These are phyloP conservation scores for Syncephalastrum monosporum DNA, from an alignment of 371 early-diverging fungal genomes.

Conservation along the genomic window DNA sequence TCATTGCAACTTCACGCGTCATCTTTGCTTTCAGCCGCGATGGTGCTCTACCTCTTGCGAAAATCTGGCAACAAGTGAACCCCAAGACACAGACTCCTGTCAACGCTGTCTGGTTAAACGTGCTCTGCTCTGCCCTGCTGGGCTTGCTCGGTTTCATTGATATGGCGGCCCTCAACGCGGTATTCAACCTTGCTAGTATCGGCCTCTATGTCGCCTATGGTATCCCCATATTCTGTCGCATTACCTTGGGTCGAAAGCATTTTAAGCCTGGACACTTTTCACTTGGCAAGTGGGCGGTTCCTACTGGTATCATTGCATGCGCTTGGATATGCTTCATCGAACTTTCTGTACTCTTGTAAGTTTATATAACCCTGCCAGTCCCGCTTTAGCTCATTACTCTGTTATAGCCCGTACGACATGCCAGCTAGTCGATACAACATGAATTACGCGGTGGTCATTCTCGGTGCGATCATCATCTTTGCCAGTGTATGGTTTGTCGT, in stretches of 20 bases:
- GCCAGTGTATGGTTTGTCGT: constrained; percentile 18
- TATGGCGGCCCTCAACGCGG: constrained; percentile 53
- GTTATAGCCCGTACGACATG: constrained; percentile 37
- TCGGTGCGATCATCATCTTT: constrained; percentile 23
- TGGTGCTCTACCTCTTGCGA: constrained; percentile 1
- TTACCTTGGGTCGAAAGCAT: constrained; percentile 17
- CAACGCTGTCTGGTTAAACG: constrained; percentile 57
- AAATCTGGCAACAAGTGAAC: constrained; percentile 1
- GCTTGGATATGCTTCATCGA: constrained; percentile 21
- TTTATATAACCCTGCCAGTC: not conserved
- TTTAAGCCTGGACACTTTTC: constrained; percentile 21
- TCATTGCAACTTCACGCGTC: constrained; percentile 8
- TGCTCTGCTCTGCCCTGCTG: constrained; percentile 44
- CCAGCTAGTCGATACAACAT: constrained; percentile 40
- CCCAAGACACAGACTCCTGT: constrained; percentile 35
- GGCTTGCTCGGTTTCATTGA: constrained; percentile 43
- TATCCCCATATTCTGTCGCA: constrained; percentile 27
- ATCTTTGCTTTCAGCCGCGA: not conserved
- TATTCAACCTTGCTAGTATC: constrained; percentile 61
- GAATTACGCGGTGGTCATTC: constrained; percentile 55
- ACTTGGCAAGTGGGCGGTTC: constrained; percentile 15
- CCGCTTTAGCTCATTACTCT: constrained; percentile 45
- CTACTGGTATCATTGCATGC: constrained; percentile 19
- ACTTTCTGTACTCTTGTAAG: constrained; percentile 40
- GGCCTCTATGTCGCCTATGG: constrained; percentile 57